Percentiles rank a stretch among this genome's conserved stretches.
These are phyloP conservation scores for Aspergillus novoparasiticus DNA, from an alignment of 2,329 filamentous ascomycete genomes.

Conservation along the genomic window DNA sequence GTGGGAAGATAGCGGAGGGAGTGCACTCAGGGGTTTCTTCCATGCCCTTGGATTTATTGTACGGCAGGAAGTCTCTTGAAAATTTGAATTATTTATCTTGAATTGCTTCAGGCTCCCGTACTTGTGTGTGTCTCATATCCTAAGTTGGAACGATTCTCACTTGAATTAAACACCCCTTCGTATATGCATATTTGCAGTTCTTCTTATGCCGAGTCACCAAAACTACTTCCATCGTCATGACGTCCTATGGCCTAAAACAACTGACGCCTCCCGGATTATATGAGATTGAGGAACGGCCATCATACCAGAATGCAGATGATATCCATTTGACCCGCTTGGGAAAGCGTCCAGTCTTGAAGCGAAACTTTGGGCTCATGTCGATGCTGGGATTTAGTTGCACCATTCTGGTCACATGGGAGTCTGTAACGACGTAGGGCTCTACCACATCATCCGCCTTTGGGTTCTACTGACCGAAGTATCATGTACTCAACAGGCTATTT, in stretches of 20 bases:
- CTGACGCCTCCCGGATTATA: constrained; percentile 8
- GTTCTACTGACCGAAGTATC: neutral
- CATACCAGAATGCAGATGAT: constrained; percentile 37
- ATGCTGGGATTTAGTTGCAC: constrained; percentile 46
- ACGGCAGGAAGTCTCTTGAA: neutral
- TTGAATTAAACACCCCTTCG: neutral
- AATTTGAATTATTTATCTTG: neutral
- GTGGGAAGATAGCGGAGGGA: neutral
- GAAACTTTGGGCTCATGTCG: constrained; percentile 44
- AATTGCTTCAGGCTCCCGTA: too few relatives aligned
- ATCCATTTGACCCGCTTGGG: constrained; percentile 54
- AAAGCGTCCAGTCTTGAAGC: constrained; percentile 53
- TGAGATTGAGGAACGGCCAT: constrained; percentile 15
- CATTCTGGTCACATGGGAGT: constrained; percentile 44
- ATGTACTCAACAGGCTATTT: constrained; percentile 1
- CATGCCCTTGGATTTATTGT: neutral
- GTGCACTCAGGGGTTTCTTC: neutral
- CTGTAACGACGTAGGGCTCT: neutral
- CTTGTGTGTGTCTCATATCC: neutral
- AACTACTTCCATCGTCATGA: neutral
- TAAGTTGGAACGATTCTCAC: neutral
- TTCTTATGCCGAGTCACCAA: neutral
- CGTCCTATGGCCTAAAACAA: constrained; percentile 13
- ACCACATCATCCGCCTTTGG: neutral
- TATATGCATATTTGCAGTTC: neutral